Base-by-base conservation (phyloP, 2,329 filamentous ascomycete species). In the Aspergillus spinulosporus region DNA sequence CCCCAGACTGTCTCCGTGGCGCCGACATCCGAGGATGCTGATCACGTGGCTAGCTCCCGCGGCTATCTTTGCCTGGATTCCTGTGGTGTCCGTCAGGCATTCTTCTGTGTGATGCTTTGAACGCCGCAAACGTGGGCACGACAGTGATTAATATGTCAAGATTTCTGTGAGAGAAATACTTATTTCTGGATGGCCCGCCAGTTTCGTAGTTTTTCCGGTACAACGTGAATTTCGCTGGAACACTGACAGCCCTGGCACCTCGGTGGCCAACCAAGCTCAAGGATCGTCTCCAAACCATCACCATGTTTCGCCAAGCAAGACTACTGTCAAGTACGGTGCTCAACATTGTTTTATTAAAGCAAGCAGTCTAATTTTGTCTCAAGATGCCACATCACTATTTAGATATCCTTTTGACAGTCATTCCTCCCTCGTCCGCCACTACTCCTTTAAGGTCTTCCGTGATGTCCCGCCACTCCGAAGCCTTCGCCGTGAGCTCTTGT, bases 391-490 rank as follows among this genome's bases (percentile, higher is more conserved):
- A 12, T 63, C 64, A 42, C 57, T 65, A 15, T 58, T 69, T 52
- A 61, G 62, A 44, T 60, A 62, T 36, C 58, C 63, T 51, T 32
- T 56, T 21, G 7, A 32, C 45, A 51, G 53, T 29, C 14, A 47
- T 28, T 40, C 54, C 29, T 50, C 45, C 29, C 15, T 21, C 21
- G 21, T 32, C 53, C 59, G 51, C 29, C 45, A 56, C 8, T 55
- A 62, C 54, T 66, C 72, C 26, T 73, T 75, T 59, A 64, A 73
- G 57, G 69, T 97, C 66, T 88, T 96, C 71, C 89, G 90, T 65
- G 83, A 90, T 72, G 86, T 94, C 57, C 77, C 86, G 11, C 79
- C 84, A 8, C 78, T 96, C 50, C 89, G 90, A 39, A 74, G 81
- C 65, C 88, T 88, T 79, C 86, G 91, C 36, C 81, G 78, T 21